These are phyloP conservation scores for Chalaropsis thielavioides DNA, from an alignment of 2,329 filamentous ascomycete genomes.

Conservation along the genomic window DNA sequence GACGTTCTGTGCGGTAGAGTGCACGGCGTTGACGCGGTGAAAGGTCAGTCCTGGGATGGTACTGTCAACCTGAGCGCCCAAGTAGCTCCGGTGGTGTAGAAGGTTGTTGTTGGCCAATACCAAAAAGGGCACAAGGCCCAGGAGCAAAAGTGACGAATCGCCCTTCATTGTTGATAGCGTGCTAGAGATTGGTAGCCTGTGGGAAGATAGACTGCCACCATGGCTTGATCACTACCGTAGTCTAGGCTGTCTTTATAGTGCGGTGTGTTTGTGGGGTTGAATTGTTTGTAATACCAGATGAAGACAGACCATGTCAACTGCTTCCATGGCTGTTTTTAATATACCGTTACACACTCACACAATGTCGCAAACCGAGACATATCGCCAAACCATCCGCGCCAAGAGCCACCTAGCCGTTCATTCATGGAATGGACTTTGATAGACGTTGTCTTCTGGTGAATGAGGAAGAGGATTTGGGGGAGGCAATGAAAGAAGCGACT, in stretches of 20 bases:
- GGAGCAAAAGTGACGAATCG: background rate
- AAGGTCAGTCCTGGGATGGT: conserved; percentile 29
- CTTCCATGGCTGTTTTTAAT: background rate
- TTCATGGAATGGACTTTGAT: background rate
- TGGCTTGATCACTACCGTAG: background rate
- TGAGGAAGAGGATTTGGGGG: background rate
- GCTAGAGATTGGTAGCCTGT: background rate
- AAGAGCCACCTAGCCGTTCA: background rate
- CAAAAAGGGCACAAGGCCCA: background rate
- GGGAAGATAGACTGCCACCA: background rate
- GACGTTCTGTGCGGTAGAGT: conserved; percentile 18
- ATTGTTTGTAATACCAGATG: background rate
- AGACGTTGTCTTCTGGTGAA: no score
- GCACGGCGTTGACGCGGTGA: conserved; percentile 24
- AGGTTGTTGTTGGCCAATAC: background rate
- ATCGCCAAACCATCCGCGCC: background rate
- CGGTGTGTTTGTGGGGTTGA: background rate
- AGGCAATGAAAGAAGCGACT: background rate
- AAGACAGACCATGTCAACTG: background rate
- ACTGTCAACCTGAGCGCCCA: conserved; percentile 21
- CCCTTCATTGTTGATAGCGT: background rate
- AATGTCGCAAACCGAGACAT: background rate
- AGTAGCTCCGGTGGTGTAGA: background rate
- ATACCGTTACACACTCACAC: background rate
- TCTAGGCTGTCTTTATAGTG: background rate